These are phyloP conservation scores for Abelmoschus esculentus DNA, from an alignment of 345 rosid genomes.

Conservation along the genomic window DNA sequence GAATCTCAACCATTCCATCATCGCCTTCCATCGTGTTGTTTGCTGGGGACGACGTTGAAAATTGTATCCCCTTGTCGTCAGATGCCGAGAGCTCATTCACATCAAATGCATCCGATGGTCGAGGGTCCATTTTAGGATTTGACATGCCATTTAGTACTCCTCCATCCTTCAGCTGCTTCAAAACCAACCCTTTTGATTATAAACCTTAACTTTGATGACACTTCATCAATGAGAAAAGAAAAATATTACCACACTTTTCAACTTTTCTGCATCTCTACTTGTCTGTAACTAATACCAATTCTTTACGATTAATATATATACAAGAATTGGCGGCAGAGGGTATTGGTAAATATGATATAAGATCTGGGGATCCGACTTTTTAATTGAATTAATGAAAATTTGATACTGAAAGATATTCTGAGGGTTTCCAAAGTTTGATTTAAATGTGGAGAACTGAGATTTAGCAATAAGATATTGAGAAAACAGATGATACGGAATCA, in stretches of 20 bases:
- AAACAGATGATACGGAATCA: not conserved
- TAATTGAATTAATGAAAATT: not conserved
- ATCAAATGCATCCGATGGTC: slow-evolving; percentile 28
- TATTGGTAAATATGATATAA: not conserved
- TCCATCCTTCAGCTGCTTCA: slow-evolving; percentile 22
- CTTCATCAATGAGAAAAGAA: not conserved
- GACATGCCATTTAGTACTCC: slow-evolving; percentile 16
- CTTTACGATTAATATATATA: no score
- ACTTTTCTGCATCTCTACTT: not conserved
- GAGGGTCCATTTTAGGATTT: slow-evolving; percentile 31
- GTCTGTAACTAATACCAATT: no score
- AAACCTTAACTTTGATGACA: not conserved
- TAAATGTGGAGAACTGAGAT: no score
- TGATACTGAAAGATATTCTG: not conserved
- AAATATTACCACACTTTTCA: not conserved
- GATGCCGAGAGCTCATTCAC: slow-evolving; percentile 26
- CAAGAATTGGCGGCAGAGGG: no score
- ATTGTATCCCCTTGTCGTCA: slow-evolving; percentile 26
- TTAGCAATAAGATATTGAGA: not conserved
- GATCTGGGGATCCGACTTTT: not conserved
- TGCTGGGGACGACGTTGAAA: slow-evolving; percentile 23
- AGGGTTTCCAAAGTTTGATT: no score
- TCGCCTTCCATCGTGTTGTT: slow-evolving; percentile 16
- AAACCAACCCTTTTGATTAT: not conserved
- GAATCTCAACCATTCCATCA: slow-evolving; percentile 13